A percentile compares a stretch with the other conserved stretches of the same genome.
These are phyloP conservation scores for Arthrobotrys iridis DNA, from an alignment of 2,329 filamentous ascomycete species.

Conservation along the genomic window DNA sequence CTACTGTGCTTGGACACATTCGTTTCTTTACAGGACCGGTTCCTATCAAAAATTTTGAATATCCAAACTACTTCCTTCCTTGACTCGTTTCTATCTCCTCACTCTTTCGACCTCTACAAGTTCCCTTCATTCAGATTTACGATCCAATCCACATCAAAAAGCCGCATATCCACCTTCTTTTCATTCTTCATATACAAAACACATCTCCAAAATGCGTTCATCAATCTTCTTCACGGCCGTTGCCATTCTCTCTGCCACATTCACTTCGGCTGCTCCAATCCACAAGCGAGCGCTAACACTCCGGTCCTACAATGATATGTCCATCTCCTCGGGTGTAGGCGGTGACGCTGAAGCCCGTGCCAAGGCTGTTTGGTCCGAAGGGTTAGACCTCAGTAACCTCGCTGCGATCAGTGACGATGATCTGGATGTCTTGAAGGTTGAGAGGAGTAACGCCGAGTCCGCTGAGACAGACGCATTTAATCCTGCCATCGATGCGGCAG, in stretches of 20 bases:
- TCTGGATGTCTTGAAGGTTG: slow-evolving; percentile 65
- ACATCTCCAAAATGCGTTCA: slow-evolving; percentile 46
- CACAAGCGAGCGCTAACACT: slow-evolving; percentile 54
- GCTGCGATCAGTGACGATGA: slow-evolving; percentile 64
- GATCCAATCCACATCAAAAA: not conserved
- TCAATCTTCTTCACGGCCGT: slow-evolving; percentile 31
- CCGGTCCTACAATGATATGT: slow-evolving; percentile 63
- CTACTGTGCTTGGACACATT: slow-evolving; percentile 42
- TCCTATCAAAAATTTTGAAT: slow-evolving; percentile 9
- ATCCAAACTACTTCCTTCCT: not conserved
- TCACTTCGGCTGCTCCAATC: slow-evolving; percentile 31
- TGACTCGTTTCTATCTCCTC: not conserved
- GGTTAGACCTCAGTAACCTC: slow-evolving; percentile 63
- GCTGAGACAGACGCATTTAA: slow-evolving; percentile 69
- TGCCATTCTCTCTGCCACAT: slow-evolving; percentile 46
- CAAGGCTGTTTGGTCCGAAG: slow-evolving; percentile 61
- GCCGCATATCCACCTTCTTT: not conserved
- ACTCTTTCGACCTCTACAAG: not conserved
- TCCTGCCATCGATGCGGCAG: slow-evolving; percentile 66
- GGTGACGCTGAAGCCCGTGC: slow-evolving; percentile 65
- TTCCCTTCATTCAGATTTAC: not conserved
- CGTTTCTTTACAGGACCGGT: slow-evolving; percentile 47
- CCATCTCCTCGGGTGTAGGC: slow-evolving; percentile 65
- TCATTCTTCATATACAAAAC: not conserved
- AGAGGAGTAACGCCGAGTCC: slow-evolving; percentile 67